Base-by-base conservation (phyloP, 768 basidiomycete genomes). In the Tricholomella constricta region DNA sequence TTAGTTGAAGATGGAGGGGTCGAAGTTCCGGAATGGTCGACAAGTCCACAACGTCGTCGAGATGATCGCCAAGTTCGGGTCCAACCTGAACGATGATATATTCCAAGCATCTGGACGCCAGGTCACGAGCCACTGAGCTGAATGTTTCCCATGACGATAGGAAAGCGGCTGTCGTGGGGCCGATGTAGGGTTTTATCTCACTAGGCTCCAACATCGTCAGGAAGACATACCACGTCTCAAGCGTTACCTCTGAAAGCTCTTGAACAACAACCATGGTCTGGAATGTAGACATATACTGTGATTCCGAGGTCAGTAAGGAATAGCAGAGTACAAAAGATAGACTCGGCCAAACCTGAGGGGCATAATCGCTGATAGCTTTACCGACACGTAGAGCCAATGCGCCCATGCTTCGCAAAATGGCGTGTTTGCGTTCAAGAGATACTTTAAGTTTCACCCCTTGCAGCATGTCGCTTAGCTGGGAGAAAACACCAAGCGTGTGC, bases 281-380 rank as follows among this genome's bases (percentile, higher is more conserved):
- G 34, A 99, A 80, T 15, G 89, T 94, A 0, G 96, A 94, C 90
- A 98, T 94, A 60, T 98, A 87, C 96, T 99, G 59, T 51, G 17
- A 38, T 46, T 38, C 35, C 4, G 4, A 49, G 15, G 15, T 46
- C 9, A 59, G 60, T 1, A 54, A 37, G 31, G 12, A 12, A 32
- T 17, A n/a, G n/a, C n/a, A n/a, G n/a, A n/a, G n/a, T n/a, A 26
- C 2, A 27, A 38, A 48, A 27, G 29, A 8, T 51, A 17, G 14
- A 32, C 20, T 23, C 19, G 44, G 20, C 67, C 74, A 50, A 60
- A 94, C 96, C 84, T 98, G 96, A 17, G 94, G 92, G 4, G 92
- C 86, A 48, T 93, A 87, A 41, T 81, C 83, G 38, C 77, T 80
- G 59, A 96, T 87, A 0, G 82, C 73, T 6, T 84, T 72, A 0